Percentiles rank a stretch among this genome's conserved stretches.
Conservation (phyloP, 1,284 basidiomycete species). For the Neolentinus lepideus region DNA sequence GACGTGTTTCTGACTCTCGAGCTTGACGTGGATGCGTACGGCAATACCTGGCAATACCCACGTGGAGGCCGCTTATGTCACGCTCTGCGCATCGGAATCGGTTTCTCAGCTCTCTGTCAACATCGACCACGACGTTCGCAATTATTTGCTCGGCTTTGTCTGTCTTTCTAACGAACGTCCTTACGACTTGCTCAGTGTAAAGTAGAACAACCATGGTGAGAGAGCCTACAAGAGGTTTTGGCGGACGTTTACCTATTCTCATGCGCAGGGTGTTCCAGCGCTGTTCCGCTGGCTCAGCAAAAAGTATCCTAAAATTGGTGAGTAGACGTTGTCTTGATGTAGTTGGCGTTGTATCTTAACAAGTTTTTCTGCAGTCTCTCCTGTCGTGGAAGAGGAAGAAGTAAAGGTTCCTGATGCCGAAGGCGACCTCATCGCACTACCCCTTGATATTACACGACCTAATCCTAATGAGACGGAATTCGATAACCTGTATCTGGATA, state of each 20-base stretch:
- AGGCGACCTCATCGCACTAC: conserved; percentile 65
- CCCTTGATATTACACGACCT: conserved; percentile 74
- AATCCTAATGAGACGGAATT: conserved; percentile 98
- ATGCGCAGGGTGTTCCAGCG: conserved; percentile 81
- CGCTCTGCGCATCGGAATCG: neutral
- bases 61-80: neutral
- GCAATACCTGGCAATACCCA: too few relatives aligned
- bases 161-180: neutral
- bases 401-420: conserved; percentile 60
- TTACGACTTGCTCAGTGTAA: neutral
- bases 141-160: neutral
- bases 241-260: neutral
- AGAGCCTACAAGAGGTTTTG: neutral
- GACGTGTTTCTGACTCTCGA: too few relatives aligned
- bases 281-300: conserved; percentile 93
- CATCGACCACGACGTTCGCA: neutral
- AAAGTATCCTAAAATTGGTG: conserved; percentile 94
- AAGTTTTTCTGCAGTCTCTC: too few relatives aligned
- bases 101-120: neutral
- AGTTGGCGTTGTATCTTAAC: neutral
- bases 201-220: neutral
- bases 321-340: conserved; percentile 18
- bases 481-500: conserved; percentile 93
- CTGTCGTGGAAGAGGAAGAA: conserved; percentile 82
- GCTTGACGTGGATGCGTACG: neutral